A percentile compares a stretch with the other conserved stretches of the same genome.
phyloP scores from a whole-genome alignment of 257 asterid genomes.

The Solanum arcanum region DNA sequence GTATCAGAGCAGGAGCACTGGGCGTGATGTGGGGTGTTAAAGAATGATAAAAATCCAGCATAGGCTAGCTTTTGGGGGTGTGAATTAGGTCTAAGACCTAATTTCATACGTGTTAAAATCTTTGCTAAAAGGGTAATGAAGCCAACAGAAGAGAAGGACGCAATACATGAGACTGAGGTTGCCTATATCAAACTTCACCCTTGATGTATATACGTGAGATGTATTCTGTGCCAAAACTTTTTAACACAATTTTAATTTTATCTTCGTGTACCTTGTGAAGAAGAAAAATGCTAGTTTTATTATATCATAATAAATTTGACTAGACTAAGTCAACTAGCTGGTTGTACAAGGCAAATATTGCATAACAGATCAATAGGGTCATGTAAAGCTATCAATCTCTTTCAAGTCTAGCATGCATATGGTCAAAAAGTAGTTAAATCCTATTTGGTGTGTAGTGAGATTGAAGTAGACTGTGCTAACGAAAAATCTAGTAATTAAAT shows the following conservation, averaged over 20 bases:
- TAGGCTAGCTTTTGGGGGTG: too few species aligned
- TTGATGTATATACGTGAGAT: neutral
- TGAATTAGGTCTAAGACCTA: too few species aligned
- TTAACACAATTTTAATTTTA: neutral
- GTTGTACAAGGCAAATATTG: neutral
- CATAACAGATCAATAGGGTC: neutral
- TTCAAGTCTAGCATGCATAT: neutral
- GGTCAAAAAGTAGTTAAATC: neutral
- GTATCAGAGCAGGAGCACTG: too few species aligned
- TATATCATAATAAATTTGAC: neutral
- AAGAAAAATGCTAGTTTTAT: neutral
- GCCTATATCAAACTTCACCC: neutral
- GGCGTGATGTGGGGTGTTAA: too few species aligned
- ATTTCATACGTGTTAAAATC: neutral
- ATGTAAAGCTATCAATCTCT: neutral
- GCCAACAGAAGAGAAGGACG: neutral
- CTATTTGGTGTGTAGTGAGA: neutral
- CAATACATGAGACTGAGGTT: neutral
- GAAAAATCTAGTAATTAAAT: neutral
- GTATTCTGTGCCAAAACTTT: neutral
- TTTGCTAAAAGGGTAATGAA: neutral
- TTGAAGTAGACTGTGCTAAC: neutral
- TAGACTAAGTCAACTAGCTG: neutral
- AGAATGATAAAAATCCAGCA: too few species aligned
- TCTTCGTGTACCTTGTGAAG: neutral